Evolutionary conservation across 164 flowering plant species (phyloP).

Genomic region (Euptelea pleiosperma): DNA sequence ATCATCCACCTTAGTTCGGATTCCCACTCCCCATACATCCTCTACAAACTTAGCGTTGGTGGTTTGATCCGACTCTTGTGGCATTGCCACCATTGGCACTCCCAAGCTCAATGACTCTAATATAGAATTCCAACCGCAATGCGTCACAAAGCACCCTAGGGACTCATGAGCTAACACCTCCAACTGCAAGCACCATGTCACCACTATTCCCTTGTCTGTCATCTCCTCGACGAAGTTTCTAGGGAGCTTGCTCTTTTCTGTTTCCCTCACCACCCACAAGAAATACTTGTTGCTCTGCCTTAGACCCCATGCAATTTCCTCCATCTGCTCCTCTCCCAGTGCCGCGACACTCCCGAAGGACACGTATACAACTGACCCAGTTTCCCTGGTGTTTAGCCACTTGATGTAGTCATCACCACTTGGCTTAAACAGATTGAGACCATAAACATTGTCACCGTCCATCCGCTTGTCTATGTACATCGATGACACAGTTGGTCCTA

Average conservation of each 20-base stretch:
- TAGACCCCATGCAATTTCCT: constrained; percentile 3
- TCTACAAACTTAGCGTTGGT: constrained; percentile 7
- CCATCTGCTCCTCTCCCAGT: background rate
- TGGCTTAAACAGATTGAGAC: background rate
- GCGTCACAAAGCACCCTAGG: background rate
- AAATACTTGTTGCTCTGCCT: constrained; percentile 1
- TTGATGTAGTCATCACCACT: background rate
- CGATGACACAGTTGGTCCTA: constrained; percentile 6
- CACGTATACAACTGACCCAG: background rate
- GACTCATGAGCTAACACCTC: constrained; percentile 6
- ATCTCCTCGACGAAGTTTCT: constrained; percentile 2
- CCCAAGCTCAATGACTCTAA: constrained; percentile 5
- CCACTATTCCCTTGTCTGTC: constrained; percentile 1
- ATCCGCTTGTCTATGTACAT: constrained; percentile 2
- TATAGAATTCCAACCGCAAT: constrained; percentile 8
- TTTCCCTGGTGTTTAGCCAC: constrained; percentile 5
- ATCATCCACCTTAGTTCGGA: background rate
- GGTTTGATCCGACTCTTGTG: background rate
- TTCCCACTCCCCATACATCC: constrained; percentile 6
- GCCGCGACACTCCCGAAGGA: background rate
- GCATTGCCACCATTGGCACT: constrained; percentile 8
- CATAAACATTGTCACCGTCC: background rate
- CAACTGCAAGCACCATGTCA: constrained; percentile 5
- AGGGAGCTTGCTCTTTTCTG: too few relatives aligned
- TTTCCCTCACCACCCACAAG: background rate